phyloP scores from a whole-genome alignment of 2,329 filamentous ascomycete genomes.

The Stylonectria norvegica region DNA sequence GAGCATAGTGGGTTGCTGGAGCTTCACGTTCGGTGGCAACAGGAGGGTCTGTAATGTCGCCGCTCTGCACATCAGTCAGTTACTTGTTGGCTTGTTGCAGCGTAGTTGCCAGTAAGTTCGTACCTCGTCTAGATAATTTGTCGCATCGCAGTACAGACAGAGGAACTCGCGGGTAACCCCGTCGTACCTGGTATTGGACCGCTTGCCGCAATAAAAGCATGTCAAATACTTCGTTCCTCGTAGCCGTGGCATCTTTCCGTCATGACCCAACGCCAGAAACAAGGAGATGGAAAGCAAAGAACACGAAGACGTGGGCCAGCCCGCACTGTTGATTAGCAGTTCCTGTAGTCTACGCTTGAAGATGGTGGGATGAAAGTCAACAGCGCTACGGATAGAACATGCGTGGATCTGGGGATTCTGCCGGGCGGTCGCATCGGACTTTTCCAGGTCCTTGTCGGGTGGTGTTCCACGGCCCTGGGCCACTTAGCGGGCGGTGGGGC shows the following conservation, averaged over 20 bases:
- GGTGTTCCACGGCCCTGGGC: conserved; percentile 10
- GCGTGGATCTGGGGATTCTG: conserved; percentile 33
- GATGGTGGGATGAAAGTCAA: too few species aligned
- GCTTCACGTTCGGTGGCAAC: conserved; percentile 48
- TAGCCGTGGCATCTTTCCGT: conserved; percentile 41
- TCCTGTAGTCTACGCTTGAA: too few species aligned
- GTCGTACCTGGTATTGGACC: conserved; percentile 58
- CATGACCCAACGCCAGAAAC: conserved; percentile 10
- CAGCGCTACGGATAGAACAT: too few species aligned
- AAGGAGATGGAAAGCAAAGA: neutral
- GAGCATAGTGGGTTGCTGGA: conserved; percentile 45
- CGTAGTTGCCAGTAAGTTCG: neutral
- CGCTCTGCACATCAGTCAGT: conserved; percentile 54
- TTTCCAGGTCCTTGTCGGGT: conserved; percentile 6
- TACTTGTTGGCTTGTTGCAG: neutral
- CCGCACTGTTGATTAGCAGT: too few species aligned
- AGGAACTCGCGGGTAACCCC: conserved; percentile 62
- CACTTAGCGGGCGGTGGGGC: neutral
- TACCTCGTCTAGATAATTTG: conserved; percentile 87
- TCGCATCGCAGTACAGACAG: conserved; percentile 76
- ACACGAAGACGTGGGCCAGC: too few species aligned
- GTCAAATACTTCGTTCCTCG: conserved; percentile 46
- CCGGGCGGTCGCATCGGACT: conserved; percentile 31
- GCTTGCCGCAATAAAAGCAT: conserved; percentile 83
- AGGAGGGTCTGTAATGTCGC: conserved; percentile 86